Evolutionary conservation across 495 filamentous ascomycete species (phyloP), one percentile per base, ranked within the genome.

Genomic region (Xylaria palmicola): DNA sequence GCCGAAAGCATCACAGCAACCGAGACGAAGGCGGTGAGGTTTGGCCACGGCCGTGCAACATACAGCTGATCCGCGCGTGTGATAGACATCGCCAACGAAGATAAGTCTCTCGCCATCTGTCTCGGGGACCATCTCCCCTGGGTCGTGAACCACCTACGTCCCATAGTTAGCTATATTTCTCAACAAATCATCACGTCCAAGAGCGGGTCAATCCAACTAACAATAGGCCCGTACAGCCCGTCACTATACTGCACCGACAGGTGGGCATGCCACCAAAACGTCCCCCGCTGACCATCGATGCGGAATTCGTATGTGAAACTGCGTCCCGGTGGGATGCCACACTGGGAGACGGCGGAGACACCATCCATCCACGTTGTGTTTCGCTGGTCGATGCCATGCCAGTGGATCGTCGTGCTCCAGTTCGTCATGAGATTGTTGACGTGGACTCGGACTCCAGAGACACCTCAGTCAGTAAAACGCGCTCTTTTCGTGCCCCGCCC

Each of bases 301-400:
- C 43, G 41, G 27, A 75, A 75, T 45, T 65, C 58, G 32, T 75
- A 75, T n/a, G 67, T 75, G 51, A 73, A 68, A 32, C 51, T 68
- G 29, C 56, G 49, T 1, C 64, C 65, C 0, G 65, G 65, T 6
- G 65, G 63, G 40, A 75, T 75, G 9, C 65, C 69, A 44, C 72
- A 75, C 39, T 73, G 71, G 26, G 67, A 65, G 7, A 75, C 65
- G 0, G 71, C 68, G 1, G 55, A 37, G 10, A 70, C 72, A 15
- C 72, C 72, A 24, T 75, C 72, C 59, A 70, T 68, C 62, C 66
- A 66, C 12, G 63, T 62, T 39, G 65, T 68, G 27, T 63, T 60
- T 20, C 27, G 48, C 54, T 73, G 68, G 27, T 66, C 60, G 6
- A 75, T 65, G 13, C 72, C 72, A 51, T 75, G 72, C 70, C 70